Base-by-base conservation (phyloP, 2,329 filamentous ascomycete species). In the Trichoderma sp. region DNA sequence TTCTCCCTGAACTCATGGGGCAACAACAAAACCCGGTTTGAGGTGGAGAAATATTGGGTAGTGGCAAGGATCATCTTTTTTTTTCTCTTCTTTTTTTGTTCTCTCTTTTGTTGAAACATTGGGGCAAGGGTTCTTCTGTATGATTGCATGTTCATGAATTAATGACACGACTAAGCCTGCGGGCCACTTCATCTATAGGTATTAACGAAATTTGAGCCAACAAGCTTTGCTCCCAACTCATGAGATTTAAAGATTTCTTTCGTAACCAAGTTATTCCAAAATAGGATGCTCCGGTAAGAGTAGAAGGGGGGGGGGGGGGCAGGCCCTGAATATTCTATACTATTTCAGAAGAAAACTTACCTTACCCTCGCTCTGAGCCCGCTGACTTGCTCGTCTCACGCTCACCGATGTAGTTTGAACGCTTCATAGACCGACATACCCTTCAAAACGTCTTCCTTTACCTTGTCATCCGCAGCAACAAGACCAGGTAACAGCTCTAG, bases 391-490 rank as follows among this genome's bases (percentile, higher is more conserved):
- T 32, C 21, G 14, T 63, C 15, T 62, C 60, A 75, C 60, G 77
- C 79, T 57, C 80, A 78, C 53, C 87, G 82, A 74, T 91, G 87
- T 71, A 83, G 86, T 78, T 86, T 85, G 77, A 94, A 93, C 3
- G 91, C 90, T 73, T 92, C 90, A 70, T 87, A 84, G 21, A 93
- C 89, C 24, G 84, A 87, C 76, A 86, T 84, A 9, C 92, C 91
- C 47, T 83, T 81, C 62, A 84, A 79, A n/a, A 94, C 90, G 75
- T 91, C 91, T 61, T 86, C 84, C 79, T 88, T 90, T n/a, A 90
- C 89, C 77, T 84, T 85, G 64, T 88, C 86, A 78, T 92, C 90
- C 51, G 88, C 88, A 6, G 77, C 75, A 6, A 80, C 80, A 47
- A 86, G 77, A 71, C 76, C 72, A 73, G 90, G 89, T 74, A 92